Conservation (phyloP, 192 early-diverging fungal genomes). For the Fimicolochytrium jonesii region DNA sequence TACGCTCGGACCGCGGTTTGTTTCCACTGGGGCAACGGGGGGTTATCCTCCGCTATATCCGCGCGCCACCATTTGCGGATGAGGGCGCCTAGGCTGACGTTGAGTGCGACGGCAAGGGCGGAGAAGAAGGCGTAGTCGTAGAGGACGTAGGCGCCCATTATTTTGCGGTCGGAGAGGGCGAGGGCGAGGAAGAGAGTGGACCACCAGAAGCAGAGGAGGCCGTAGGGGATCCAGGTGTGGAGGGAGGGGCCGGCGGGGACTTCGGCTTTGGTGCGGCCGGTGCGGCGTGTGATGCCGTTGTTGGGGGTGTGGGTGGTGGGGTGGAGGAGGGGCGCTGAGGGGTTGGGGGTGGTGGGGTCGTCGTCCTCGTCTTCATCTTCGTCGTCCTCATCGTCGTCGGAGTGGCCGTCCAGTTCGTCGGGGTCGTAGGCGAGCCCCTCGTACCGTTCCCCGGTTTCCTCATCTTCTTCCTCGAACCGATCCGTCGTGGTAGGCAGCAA, state of each 20-base stretch:
- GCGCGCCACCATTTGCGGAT: not conserved
- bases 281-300: not conserved
- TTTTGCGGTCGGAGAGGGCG: not conserved
- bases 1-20: not conserved
- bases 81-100: no score
- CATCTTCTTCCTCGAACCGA: not conserved
- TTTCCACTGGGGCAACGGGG: not conserved
- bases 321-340: not conserved
- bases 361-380: not conserved
- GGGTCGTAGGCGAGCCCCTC: not conserved
- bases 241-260: slow-evolving; percentile 6
- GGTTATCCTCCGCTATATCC: not conserved
- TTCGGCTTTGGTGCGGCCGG: not conserved
- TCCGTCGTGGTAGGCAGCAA: not conserved
- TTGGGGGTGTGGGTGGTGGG: not conserved
- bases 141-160: slow-evolving; percentile 24
- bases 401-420: not conserved
- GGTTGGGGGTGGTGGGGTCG: not conserved
- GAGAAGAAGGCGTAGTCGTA: slow-evolving; percentile 28
- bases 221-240: slow-evolving; percentile 10
- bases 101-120: slow-evolving; percentile 24
- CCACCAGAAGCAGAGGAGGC: slow-evolving; percentile 2
- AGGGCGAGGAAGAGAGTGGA: slow-evolving; percentile 3
- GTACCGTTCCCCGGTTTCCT: not conserved
- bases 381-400: not conserved